Evolutionary conservation across 176 grass and related monocot genomes (phyloP), one percentile per base, ranked within the genome.

Genomic region (Stipa capillata): DNA sequence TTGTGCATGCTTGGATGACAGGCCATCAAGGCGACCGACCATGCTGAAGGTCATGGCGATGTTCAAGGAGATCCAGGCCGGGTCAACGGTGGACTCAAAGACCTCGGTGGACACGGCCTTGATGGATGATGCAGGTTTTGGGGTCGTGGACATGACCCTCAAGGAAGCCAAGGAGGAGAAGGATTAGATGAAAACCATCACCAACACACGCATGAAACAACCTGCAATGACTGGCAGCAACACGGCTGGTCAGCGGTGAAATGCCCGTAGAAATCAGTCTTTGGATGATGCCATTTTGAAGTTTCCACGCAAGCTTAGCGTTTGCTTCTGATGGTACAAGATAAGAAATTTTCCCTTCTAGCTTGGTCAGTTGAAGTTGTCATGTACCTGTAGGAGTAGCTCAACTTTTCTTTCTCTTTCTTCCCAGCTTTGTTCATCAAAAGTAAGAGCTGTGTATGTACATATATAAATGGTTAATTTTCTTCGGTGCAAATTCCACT

Each of bases 21-120:
- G 84, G 81, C 92, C 88, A 1, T 71, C 83, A 0, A 85, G 77
- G 69, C 81, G 96, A 23, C 96, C 96, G 8, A 99, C 90, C 1
- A 99, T 99, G 92, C 31, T 99, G n/a, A 95, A 89, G 86, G 92
- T 99, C 8, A 95, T 99, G 92, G 42, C 88, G 45, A 99, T 99
- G 96, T 99, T 99, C 81, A 95, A 99, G 87, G 92, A 95, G 78
- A 95, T 95, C 64, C 96, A 99, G 73, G 88, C 86, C 0, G 92
- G 92, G 16, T 93, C 90, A 8, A 85, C 76, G 3, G 88, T 89
- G 8, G 96, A 99, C 62, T 92, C 95, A 0, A 91, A 85, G 69
- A 80, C 74, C 8, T 69, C 87, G 6, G 65, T 63, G 5, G 51
- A 82, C n/a, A 65, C 77, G 1, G 77, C 62, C 1, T 78, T 78